These are phyloP conservation scores for Corynascus novoguineensis DNA, from an alignment of 495 filamentous ascomycete genomes.

Conservation along the genomic window DNA sequence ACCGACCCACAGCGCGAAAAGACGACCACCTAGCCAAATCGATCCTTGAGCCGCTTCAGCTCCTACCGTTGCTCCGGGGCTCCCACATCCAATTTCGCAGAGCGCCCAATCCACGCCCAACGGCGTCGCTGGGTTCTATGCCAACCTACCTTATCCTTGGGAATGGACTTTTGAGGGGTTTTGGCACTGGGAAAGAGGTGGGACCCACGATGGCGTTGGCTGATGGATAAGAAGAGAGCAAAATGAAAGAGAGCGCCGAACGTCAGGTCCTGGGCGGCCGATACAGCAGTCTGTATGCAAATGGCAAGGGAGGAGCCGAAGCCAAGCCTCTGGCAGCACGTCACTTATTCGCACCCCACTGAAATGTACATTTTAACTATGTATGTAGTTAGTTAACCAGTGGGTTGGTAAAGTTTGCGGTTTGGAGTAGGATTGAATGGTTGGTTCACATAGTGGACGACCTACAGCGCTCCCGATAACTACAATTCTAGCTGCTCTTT, in stretches of 20 bases:
- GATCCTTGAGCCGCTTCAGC: neutral
- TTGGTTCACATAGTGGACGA: too few relatives aligned
- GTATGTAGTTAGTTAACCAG: too few relatives aligned
- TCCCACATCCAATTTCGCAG: slow-evolving; percentile 5
- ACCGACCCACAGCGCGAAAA: neutral
- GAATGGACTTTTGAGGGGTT: neutral
- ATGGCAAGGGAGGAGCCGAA: neutral
- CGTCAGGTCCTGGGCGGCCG: neutral
- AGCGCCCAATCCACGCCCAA: neutral
- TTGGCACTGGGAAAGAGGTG: neutral
- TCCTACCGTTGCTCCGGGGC: neutral
- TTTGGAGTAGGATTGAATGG: too few relatives aligned
- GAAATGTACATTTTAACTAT: too few relatives aligned
- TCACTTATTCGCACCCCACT: too few relatives aligned
- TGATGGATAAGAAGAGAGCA: neutral
- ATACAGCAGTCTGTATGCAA: neutral
- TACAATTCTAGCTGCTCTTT: too few relatives aligned
- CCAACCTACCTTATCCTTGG: neutral
- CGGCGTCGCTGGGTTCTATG: neutral
- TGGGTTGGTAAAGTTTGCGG: too few relatives aligned
- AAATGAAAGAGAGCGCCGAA: neutral
- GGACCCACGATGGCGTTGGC: too few relatives aligned
- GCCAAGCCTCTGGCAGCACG: slow-evolving; percentile 2
- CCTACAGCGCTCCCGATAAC: too few relatives aligned
- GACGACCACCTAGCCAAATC: neutral